Percentiles rank a stretch among this genome's conserved stretches.
phyloP scores from a whole-genome alignment of 140 eudicot species.

The Oenanthe javanica region DNA sequence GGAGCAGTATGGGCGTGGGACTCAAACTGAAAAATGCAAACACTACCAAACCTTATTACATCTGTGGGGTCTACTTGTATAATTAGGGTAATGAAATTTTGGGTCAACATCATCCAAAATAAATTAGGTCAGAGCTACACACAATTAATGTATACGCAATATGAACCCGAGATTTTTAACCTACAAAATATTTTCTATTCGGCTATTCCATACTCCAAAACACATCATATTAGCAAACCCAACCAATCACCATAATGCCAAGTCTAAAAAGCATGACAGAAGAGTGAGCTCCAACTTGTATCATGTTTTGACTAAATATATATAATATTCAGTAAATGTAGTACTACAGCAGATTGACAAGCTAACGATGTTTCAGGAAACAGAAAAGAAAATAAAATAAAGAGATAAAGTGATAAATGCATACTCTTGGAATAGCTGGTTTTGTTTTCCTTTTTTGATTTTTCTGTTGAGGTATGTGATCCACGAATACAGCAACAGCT shows the following conservation, averaged over 20 bases:
- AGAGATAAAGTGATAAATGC: slow-evolving; percentile 10
- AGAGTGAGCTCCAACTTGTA: neutral
- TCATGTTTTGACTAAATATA: neutral
- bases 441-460: slow-evolving; percentile 45
- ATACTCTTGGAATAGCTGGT: slow-evolving; percentile 77
- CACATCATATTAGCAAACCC: neutral
- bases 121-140: slow-evolving; percentile 1
- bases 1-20: neutral
- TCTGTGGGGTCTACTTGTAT: neutral
- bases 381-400: neutral
- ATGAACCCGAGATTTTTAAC: neutral
- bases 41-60: neutral
- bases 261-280: neutral
- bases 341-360: too few relatives aligned
- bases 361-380: neutral
- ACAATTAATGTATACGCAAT: neutral
- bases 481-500: slow-evolving; percentile 46
- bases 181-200: neutral
- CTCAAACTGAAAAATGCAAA: neutral
- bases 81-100: neutral
- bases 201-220: neutral
- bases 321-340: neutral
- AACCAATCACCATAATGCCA: neutral
- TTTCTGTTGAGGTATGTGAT: slow-evolving; percentile 43
- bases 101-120: neutral